A percentile compares a stretch with the other conserved stretches of the same genome.
These are phyloP conservation scores for Cyclotella atomus DNA, from an alignment of 108 stramenopile genomes.

Conservation along the genomic window DNA sequence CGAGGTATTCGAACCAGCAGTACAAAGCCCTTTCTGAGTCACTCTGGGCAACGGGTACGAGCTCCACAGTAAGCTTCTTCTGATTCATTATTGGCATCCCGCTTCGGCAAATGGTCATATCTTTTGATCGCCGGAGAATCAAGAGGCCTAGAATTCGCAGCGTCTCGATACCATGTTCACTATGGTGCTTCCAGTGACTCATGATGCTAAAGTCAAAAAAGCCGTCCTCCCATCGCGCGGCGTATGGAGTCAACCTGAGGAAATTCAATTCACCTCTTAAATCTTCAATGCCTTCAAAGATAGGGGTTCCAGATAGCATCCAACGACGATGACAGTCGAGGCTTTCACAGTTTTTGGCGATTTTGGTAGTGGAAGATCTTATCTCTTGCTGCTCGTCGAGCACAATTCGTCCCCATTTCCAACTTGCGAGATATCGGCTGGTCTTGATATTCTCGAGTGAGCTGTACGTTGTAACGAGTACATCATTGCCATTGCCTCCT, in stretches of 20 bases:
- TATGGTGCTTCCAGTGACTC: slow-evolving; percentile 52
- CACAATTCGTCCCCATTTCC: slow-evolving; percentile 63
- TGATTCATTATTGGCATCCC: slow-evolving; percentile 54
- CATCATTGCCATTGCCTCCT: slow-evolving; percentile 26
- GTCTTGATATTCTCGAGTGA: slow-evolving; percentile 27
- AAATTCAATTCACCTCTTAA: slow-evolving; percentile 84
- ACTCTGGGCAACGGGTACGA: slow-evolving; percentile 52
- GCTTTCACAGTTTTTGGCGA: slow-evolving; percentile 61
- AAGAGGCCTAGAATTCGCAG: slow-evolving; percentile 53
- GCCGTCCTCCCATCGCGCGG: slow-evolving; percentile 72
- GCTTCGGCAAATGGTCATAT: slow-evolving; percentile 56
- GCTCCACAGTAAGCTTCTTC: slow-evolving; percentile 44
- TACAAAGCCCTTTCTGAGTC: slow-evolving; percentile 64
- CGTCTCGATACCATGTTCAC: slow-evolving; percentile 47
- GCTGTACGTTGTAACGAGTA: slow-evolving; percentile 63
- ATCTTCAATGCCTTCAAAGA: slow-evolving; percentile 74
- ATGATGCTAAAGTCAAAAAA: slow-evolving; percentile 75
- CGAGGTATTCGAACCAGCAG: slow-evolving; percentile 60
- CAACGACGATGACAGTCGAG: slow-evolving; percentile 57
- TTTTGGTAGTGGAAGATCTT: slow-evolving; percentile 65
- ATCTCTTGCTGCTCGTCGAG: slow-evolving; percentile 91
- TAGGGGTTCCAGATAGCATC: slow-evolving; percentile 86
- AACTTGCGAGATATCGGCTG: slow-evolving; percentile 1
- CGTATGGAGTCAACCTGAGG: slow-evolving; percentile 76
- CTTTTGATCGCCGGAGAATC: slow-evolving; percentile 77